Percentiles rank a stretch among this genome's conserved stretches.
Conservation (phyloP, 2,329 filamentous ascomycete genomes). For the Berkeleyomyces basicola region DNA sequence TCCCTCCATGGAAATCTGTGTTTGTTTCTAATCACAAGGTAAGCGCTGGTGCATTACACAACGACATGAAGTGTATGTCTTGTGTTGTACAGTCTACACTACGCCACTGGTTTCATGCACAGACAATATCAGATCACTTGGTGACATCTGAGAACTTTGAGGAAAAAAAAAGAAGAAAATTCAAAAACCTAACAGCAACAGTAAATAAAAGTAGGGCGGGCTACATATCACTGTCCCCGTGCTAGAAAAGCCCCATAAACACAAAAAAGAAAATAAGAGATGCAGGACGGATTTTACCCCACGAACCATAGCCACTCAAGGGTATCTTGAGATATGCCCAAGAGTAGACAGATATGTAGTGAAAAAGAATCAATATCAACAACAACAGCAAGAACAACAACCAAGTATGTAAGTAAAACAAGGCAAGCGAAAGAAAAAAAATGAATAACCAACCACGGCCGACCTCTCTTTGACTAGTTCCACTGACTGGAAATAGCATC, state of each 20-base stretch:
- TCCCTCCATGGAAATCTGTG: no score
- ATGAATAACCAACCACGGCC: neutral
- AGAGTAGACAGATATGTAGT: neutral
- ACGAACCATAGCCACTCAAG: neutral
- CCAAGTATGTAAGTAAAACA: neutral
- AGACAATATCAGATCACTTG: neutral
- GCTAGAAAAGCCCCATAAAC: neutral
- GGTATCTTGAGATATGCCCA: neutral
- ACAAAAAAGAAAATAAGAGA: constrained; percentile 8
- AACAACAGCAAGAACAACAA: neutral
- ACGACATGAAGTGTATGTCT: no score
- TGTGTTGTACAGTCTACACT: no score
- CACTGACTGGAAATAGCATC: neutral
- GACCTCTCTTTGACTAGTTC: neutral
- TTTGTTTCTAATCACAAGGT: no score
- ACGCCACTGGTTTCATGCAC: no score
- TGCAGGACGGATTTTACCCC: neutral
- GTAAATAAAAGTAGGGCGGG: constrained; percentile 1
- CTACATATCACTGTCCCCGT: neutral
- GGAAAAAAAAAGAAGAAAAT: neutral
- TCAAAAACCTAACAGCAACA: neutral
- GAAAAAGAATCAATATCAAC: neutral
- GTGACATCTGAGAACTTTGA: no score
- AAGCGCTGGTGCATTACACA: no score
- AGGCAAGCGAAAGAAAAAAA: neutral